A percentile compares a stretch with the other conserved stretches of the same genome.
phyloP scores from a whole-genome alignment of 805 yeast genomes.

The Peterozyma xylosa region DNA sequence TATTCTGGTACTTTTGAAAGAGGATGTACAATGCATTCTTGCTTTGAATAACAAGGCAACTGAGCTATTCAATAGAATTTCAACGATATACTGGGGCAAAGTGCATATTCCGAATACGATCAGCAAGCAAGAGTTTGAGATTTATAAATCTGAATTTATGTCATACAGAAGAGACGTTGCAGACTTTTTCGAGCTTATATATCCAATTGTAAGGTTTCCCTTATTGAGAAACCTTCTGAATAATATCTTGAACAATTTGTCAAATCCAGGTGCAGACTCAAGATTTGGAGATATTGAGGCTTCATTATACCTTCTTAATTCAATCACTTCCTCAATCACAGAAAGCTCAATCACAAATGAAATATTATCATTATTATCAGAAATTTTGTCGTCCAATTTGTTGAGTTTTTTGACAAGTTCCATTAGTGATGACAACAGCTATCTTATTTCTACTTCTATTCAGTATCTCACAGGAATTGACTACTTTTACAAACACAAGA shows the following conservation, averaged over 20 bases:
- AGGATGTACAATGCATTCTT: slow-evolving; percentile 21
- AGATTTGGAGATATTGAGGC: slow-evolving; percentile 46
- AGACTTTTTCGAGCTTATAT: slow-evolving; percentile 68
- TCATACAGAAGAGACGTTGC: slow-evolving; percentile 67
- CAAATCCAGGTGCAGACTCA: slow-evolving; percentile 6
- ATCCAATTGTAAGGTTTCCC: slow-evolving; percentile 52
- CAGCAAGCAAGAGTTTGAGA: slow-evolving; percentile 22
- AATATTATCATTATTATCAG: slow-evolving; percentile 14
- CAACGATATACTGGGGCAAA: slow-evolving; percentile 64
- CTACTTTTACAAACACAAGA: slow-evolving; percentile 44
- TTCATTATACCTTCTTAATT: slow-evolving; percentile 49
- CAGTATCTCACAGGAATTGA: slow-evolving; percentile 52
- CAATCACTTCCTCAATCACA: slow-evolving; percentile 46
- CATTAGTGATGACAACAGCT: neutral
- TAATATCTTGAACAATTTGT: slow-evolving; percentile 22
- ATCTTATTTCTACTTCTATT: slow-evolving; percentile 17
- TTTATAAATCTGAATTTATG: slow-evolving; percentile 46
- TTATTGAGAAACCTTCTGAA: slow-evolving; percentile 37
- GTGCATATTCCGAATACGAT: slow-evolving; percentile 35
- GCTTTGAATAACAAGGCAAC: slow-evolving; percentile 23
- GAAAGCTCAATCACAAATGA: slow-evolving; percentile 21
- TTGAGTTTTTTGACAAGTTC: slow-evolving; percentile 13
- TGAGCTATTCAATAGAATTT: slow-evolving; percentile 40
- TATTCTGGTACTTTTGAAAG: slow-evolving; percentile 21
- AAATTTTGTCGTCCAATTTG: slow-evolving; percentile 22